phyloP scores from a whole-genome alignment of 2,329 filamentous ascomycete genomes.

The Cytospora piceae region DNA sequence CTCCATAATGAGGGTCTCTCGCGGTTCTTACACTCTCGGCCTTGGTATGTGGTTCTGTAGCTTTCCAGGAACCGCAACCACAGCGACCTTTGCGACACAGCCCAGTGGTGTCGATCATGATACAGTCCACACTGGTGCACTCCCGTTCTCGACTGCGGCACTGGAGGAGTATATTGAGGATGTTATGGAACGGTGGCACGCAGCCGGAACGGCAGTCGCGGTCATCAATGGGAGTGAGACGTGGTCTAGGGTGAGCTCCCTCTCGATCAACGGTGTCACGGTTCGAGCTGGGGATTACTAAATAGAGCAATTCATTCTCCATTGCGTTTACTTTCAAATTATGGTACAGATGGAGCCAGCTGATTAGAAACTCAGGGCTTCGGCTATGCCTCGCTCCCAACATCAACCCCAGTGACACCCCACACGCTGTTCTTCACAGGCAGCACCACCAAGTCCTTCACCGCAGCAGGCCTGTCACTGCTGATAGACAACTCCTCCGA shows the following conservation, averaged over 20 bases:
- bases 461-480: slow-evolving; percentile 52
- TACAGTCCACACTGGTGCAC: neutral
- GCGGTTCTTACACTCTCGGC: neutral
- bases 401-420: slow-evolving; percentile 42
- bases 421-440: slow-evolving; percentile 59
- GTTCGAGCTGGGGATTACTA: too few relatives aligned
- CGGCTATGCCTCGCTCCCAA: slow-evolving; percentile 40
- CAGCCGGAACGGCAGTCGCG: slow-evolving; percentile 53
- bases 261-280: neutral
- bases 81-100: slow-evolving; percentile 10
- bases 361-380: slow-evolving; percentile 41
- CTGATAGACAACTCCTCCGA: slow-evolving; percentile 50
- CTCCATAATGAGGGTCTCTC: neutral
- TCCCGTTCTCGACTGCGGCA: slow-evolving; percentile 3
- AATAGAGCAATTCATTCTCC: neutral
- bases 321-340: too few relatives aligned
- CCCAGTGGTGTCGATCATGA: neutral
- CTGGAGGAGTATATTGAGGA: slow-evolving; percentile 33
- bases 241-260: slow-evolving; percentile 42
- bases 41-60: neutral
- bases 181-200: slow-evolving; percentile 46
- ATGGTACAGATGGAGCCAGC: neutral
- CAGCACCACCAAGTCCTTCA: slow-evolving; percentile 61
- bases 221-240: slow-evolving; percentile 51
- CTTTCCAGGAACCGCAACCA: neutral